Base-by-base conservation (phyloP, 2,329 filamentous ascomycete species). In the Erysiphe neolycopersici region DNA sequence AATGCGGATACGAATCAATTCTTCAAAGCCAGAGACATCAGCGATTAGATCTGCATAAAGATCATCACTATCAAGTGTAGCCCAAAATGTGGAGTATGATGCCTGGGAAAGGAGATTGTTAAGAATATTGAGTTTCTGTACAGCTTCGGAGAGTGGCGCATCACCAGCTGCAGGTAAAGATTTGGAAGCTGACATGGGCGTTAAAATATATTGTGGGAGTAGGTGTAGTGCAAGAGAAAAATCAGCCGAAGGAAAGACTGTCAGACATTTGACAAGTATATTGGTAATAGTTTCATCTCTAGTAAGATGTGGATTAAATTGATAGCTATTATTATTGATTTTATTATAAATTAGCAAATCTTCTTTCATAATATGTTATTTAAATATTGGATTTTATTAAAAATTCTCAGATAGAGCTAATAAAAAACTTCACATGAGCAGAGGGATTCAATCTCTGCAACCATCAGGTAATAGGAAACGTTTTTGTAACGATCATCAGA, bases 401-500 rank as follows among this genome's bases (percentile, higher is more conserved):
- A 14, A 41, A 8, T 51, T 48, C 61, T 85, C 78, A 84, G 78
- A 76, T 73, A 76, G 66, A 77, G 69, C 71, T 77, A 76, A 76
- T 73, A 43, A 37, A 17, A 69, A 61, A 72, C 78, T 76, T 84
- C 79, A 82, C 61, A 58, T 22, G 57, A 56, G 53, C 61, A 60
- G 62, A 66, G 62, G 60, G 65, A 66, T 71, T 69, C 66, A 67
- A 56, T 60, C 62, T 62, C 64, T 63, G 61, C 12, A 64, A 55
- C 60, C 62, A 64, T 91, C 83, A 81, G 82, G 73, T 92, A 93
- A 93, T 92, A 93, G 82, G 81, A 91, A 93, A 93, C 83, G 82
- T 91, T 78, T 73, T 64, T 59, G 64, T 61, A 70, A 83, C 81
- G 35, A 37, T 37, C 35, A 37, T 37, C 35, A 37, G 10, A 14